Conservation (phyloP, 2,329 filamentous ascomycete species). For the Aspergillus fumigatus region DNA sequence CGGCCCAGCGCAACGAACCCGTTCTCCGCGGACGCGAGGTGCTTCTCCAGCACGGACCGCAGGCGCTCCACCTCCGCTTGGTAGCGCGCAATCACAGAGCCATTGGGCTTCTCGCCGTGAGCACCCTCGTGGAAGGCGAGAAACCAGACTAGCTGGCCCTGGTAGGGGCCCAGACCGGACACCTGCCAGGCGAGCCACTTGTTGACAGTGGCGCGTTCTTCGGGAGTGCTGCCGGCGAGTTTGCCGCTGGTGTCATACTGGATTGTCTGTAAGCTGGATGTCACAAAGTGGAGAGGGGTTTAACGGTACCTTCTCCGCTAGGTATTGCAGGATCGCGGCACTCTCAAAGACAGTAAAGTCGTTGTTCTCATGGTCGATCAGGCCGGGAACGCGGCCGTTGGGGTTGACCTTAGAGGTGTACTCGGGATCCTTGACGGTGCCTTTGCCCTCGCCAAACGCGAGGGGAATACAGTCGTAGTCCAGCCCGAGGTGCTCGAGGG, state of each 20-base stretch:
- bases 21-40: conserved; percentile 3
- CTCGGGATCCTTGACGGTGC: neutral
- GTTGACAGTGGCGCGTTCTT: conserved; percentile 6
- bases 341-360: neutral
- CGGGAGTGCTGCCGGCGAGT: conserved; percentile 2
- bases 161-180: conserved; percentile 8
- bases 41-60: conserved; percentile 5
- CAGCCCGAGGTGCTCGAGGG: neutral
- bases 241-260: conserved; percentile 5
- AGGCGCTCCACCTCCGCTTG: conserved; percentile 6
- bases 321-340: neutral
- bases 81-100: conserved; percentile 4
- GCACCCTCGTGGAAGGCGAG: conserved; percentile 5
- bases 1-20: conserved; percentile 5
- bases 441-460: neutral
- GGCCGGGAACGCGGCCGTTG: neutral
- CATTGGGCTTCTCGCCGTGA: conserved; percentile 6
- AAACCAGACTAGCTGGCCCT: conserved; percentile 7
- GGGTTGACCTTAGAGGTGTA: neutral
- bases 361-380: neutral
- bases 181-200: conserved; percentile 9
- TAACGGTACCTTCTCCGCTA: neutral
- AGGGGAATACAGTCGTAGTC: neutral
- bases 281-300: neutral
- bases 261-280: neutral